phyloP scores from a whole-genome alignment of 129 eudicot genomes.

The Artemisia tridentata region DNA sequence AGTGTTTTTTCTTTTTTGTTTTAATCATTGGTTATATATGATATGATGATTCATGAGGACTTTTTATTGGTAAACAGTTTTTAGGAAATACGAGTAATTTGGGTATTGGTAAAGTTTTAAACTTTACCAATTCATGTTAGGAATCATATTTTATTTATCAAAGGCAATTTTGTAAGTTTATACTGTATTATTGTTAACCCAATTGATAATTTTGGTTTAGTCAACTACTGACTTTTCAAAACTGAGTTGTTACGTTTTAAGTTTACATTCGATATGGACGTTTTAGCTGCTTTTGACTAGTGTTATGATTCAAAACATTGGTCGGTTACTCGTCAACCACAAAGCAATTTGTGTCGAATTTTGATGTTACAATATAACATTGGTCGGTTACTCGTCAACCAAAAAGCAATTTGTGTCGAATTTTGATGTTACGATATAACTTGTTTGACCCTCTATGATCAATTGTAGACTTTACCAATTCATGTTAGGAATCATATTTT shows the following conservation, averaged over 20 bases:
- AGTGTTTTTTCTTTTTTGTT: neutral
- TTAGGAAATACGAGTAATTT: neutral
- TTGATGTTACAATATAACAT: no score
- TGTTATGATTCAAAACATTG: neutral
- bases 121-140: neutral
- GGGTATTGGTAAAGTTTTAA: neutral
- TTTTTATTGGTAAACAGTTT: neutral
- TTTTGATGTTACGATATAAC: no score
- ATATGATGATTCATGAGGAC: neutral
- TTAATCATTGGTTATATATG: neutral
- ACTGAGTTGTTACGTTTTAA: neutral
- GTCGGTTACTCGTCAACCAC: neutral
- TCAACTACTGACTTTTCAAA: neutral
- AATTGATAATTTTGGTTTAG: no score
- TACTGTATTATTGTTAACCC: no score
- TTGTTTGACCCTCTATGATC: conserved; percentile 18
- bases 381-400: no score
- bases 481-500: neutral
- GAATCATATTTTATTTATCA: no score
- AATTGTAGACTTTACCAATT: neutral
- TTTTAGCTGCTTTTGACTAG: neutral
- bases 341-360: neutral
- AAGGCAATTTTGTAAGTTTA: no score
- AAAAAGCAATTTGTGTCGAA: no score
- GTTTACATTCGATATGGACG: neutral